These are phyloP conservation scores for Haplosporangium gracile DNA, from an alignment of 192 early-diverging fungal species.

Conservation along the genomic window DNA sequence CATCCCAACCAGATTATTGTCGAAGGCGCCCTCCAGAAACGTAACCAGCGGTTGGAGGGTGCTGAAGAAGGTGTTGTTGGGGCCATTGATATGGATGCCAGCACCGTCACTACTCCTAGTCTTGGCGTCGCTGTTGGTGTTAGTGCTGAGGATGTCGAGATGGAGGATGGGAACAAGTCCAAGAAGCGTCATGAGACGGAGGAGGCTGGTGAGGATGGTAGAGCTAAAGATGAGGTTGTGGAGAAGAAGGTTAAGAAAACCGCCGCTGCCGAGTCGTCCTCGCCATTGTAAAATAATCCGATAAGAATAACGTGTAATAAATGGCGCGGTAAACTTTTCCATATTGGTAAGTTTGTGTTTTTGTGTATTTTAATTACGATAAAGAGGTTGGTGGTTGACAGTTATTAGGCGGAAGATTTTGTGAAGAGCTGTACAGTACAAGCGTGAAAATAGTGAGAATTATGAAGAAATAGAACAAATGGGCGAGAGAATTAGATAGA, in stretches of 20 bases:
- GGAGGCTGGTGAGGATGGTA: not conserved
- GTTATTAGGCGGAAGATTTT: too few relatives aligned
- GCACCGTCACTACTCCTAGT: not conserved
- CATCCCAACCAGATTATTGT: constrained; percentile 35
- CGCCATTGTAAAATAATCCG: not conserved
- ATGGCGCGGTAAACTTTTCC: not conserved
- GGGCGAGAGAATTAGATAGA: not conserved
- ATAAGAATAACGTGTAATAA: not conserved
- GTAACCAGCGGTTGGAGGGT: constrained; percentile 39
- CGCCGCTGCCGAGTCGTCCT: not conserved
- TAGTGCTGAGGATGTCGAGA: not conserved
- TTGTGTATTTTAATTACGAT: not conserved
- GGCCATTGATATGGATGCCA: constrained; percentile 9
- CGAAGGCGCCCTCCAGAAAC: constrained; percentile 37
- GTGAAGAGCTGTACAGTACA: too few relatives aligned
- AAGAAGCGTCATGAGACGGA: constrained; percentile 1
- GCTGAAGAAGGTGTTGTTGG: constrained; percentile 34
- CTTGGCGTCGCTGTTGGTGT: not conserved
- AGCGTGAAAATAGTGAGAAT: not conserved
- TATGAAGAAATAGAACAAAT: not conserved
- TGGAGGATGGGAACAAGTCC: not conserved
- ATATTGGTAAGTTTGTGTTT: not conserved
- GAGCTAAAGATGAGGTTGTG: not conserved
- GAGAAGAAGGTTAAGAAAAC: constrained; percentile 5
- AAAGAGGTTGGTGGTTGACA: not conserved